Percentiles rank a stretch among this genome's conserved stretches.
phyloP scores from a whole-genome alignment of 2,329 filamentous ascomycete genomes.

The Cladosporium sp. region DNA sequence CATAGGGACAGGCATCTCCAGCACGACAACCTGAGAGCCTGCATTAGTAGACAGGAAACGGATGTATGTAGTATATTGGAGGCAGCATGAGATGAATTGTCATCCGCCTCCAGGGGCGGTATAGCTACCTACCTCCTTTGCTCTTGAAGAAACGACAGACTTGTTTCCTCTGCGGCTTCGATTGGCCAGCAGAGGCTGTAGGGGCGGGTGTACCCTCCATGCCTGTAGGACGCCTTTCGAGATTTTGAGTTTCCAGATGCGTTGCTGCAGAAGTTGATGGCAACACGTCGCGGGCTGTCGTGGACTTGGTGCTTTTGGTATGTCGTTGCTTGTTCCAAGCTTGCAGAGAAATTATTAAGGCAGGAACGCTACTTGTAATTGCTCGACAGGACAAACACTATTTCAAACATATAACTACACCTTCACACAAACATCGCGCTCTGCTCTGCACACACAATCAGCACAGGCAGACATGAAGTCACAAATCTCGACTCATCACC shows the following conservation, averaged over 20 bases:
- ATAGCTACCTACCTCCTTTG: conserved; percentile 16
- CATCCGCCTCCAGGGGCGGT: no score
- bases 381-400: not conserved
- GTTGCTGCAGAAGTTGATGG: no score
- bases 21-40: conserved; percentile 44
- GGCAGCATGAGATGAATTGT: no score
- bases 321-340: no score
- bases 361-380: no score
- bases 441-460: not conserved
- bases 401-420: not conserved
- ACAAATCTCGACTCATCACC: conserved; percentile 8
- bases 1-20: conserved; percentile 46
- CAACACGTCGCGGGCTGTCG: no score
- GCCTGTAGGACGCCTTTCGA: not conserved
- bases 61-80: no score
- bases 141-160: conserved; percentile 37
- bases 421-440: no score
- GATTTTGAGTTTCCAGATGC: not conserved
- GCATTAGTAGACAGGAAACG: no score
- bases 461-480: conserved; percentile 2
- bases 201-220: not conserved
- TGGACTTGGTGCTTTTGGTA: no score
- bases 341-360: no score
- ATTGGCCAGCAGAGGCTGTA: not conserved
- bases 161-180: conserved; percentile 20